Conservation (phyloP, 78 protist species). For the Neovahlkampfia damariscottae region DNA sequence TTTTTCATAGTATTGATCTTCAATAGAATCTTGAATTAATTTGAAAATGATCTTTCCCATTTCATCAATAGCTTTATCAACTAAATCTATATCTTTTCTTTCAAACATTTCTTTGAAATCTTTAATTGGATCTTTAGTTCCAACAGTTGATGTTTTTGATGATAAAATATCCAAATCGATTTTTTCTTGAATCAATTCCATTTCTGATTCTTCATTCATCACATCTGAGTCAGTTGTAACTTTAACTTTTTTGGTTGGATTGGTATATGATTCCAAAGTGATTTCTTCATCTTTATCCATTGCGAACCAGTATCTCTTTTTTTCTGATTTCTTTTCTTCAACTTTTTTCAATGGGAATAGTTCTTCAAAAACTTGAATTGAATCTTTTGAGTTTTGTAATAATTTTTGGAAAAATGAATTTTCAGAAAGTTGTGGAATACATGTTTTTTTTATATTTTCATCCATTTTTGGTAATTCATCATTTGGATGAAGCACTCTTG, state of each 20-base stretch:
- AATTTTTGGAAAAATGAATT: neutral
- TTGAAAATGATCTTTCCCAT: neutral
- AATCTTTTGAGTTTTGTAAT: neutral
- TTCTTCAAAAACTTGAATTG: neutral
- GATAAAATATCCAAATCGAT: neutral
- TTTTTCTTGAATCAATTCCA: neutral
- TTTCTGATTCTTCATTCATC: neutral
- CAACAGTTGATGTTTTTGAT: neutral
- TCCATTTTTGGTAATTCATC: constrained; percentile 6
- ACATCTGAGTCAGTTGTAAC: neutral
- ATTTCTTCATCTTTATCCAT: neutral
- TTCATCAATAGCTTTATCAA: neutral
- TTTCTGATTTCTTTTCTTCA: neutral
- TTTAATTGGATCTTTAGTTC: neutral
- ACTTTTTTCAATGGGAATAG: neutral
- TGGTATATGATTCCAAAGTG: neutral
- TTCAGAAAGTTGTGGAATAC: neutral
- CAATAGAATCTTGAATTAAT: neutral
- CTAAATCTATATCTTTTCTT: neutral
- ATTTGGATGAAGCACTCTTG: neutral
- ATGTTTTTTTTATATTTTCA: neutral
- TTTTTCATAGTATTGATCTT: neutral
- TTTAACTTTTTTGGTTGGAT: too few relatives aligned
- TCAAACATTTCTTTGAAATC: neutral
- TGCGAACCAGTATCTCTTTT: constrained; percentile 23